Conservation (phyloP, 2,329 filamentous ascomycete genomes). For the Geosmithia putterillii region DNA sequence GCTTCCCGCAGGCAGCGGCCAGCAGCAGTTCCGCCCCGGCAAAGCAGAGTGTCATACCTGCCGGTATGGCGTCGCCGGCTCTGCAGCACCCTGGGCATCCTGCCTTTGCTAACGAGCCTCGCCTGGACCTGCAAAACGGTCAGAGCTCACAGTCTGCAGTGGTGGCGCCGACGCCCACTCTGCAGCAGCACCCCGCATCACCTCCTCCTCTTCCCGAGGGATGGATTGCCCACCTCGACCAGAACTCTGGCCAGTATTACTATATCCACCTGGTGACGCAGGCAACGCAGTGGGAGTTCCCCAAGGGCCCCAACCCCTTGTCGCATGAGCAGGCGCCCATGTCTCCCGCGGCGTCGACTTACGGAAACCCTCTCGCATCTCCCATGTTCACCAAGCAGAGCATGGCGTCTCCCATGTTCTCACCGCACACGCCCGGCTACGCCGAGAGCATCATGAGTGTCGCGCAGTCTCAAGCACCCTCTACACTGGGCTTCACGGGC, state of each 20-base stretch:
- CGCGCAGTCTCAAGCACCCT: constrained; percentile 60
- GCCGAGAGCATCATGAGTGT: constrained; percentile 80
- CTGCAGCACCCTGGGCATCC: constrained; percentile 60
- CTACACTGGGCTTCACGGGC: constrained; percentile 70
- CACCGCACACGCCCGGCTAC: constrained; percentile 73
- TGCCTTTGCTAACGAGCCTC: constrained; percentile 78
- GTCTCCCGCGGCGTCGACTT: constrained; percentile 69
- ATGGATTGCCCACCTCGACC: constrained; percentile 95
- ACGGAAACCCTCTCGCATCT: constrained; percentile 61
- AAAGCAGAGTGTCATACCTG: constrained; percentile 14
- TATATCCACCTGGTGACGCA: constrained; percentile 95
- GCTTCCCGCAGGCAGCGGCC: neutral
- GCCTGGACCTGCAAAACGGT: constrained; percentile 34
- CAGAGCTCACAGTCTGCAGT: constrained; percentile 32
- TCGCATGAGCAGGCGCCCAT: constrained; percentile 72
- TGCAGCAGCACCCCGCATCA: constrained; percentile 49
- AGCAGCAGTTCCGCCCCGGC: constrained; percentile 11
- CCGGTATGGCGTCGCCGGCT: constrained; percentile 30
- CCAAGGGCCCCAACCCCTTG: constrained; percentile 85
- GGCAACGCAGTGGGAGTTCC: constrained; percentile 97
- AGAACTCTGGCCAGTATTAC: constrained; percentile 94
- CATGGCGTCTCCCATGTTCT: constrained; percentile 69
- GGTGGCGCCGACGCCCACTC: constrained; percentile 24
- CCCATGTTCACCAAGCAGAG: constrained; percentile 46
- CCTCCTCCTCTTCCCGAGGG: constrained; percentile 92